These are phyloP conservation scores for Glarea lozoyensis DNA, from an alignment of 495 filamentous ascomycete genomes.

Conservation along the genomic window DNA sequence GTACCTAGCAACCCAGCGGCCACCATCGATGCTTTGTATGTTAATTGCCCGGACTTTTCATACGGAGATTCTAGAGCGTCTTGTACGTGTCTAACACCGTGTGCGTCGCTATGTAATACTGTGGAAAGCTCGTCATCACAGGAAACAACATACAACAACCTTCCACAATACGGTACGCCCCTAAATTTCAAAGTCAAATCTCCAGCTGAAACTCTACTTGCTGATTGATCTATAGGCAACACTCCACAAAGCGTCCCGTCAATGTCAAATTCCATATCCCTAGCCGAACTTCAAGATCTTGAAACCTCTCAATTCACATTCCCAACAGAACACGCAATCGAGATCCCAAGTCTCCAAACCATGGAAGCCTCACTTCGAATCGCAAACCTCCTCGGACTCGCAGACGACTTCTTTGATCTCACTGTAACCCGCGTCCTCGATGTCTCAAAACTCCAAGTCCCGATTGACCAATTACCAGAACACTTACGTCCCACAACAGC, in stretches of 20 bases:
- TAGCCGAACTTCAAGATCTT: slow-evolving; percentile 3
- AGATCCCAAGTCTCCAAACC: not conserved
- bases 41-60: not conserved
- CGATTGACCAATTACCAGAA: slow-evolving; percentile 11
- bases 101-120: not conserved
- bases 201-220: not conserved
- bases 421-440: not conserved
- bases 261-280: not conserved
- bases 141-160: not conserved
- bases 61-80: not conserved
- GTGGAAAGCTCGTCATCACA: not conserved
- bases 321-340: not conserved
- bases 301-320: slow-evolving; percentile 9
- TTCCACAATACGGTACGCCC: not conserved
- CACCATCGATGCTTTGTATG: not conserved
- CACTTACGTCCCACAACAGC: slow-evolving; percentile 24
- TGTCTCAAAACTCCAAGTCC: not conserved
- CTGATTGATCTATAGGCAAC: not conserved
- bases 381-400: slow-evolving; percentile 1
- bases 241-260: not conserved
- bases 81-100: not conserved
- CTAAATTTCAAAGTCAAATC: not conserved
- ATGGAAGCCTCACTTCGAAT: slow-evolving; percentile 1
- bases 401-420: not conserved
- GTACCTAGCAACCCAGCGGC: not conserved